phyloP scores from a whole-genome alignment of 129 eudicot species.

The Gnaphalium uliginosum region DNA sequence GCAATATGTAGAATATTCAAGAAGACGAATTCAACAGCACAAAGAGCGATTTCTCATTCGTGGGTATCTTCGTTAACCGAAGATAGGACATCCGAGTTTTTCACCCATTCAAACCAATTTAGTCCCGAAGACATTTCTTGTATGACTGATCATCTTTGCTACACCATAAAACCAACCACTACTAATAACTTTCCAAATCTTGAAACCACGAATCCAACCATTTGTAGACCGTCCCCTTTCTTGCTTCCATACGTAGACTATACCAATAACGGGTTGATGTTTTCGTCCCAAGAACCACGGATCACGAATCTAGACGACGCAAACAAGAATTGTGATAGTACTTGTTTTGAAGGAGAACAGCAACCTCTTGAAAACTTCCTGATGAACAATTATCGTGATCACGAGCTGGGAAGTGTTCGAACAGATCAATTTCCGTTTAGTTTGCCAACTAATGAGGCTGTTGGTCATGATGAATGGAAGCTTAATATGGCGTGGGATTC shows the following conservation, averaged over 20 bases:
- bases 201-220: conserved; percentile 27
- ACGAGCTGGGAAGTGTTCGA: conserved; percentile 40
- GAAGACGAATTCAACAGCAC: conserved; percentile 66
- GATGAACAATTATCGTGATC: conserved; percentile 35
- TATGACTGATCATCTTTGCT: conserved; percentile 34
- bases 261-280: conserved; percentile 32
- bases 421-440: conserved; percentile 53
- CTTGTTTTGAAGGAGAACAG: conserved; percentile 36
- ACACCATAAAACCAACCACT: conserved; percentile 32
- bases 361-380: conserved; percentile 44
- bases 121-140: conserved; percentile 52
- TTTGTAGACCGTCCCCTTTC: conserved; percentile 29
- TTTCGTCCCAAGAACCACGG: conserved; percentile 41
- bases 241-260: conserved; percentile 34
- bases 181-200: conserved; percentile 37
- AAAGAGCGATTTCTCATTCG: conserved; percentile 67
- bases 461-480: conserved; percentile 42
- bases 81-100: conserved; percentile 42
- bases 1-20: conserved; percentile 91
- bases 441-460: conserved; percentile 36
- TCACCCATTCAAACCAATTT: conserved; percentile 34
- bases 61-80: conserved; percentile 58
- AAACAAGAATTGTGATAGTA: conserved; percentile 30
- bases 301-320: conserved; percentile 29
- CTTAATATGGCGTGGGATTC: conserved; percentile 66